A percentile compares a stretch with the other conserved stretches of the same genome.
Evolutionary conservation across 2,329 filamentous ascomycete species (phyloP).

Genomic region (Diaporthe sp.): DNA sequence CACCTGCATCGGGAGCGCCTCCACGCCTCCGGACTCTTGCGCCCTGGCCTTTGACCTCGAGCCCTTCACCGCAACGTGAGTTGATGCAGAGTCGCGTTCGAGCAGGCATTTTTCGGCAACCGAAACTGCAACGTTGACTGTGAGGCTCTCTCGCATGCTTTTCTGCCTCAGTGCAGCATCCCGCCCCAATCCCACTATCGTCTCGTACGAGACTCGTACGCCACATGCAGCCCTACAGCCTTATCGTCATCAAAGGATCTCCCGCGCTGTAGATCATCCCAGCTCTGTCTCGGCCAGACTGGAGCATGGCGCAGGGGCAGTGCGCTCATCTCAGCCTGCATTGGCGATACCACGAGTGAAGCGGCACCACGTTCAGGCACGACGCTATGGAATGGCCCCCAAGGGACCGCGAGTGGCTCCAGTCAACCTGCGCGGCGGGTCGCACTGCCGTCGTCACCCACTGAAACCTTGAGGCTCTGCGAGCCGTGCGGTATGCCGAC

Average conservation of each 20-base stretch:
- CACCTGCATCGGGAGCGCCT: not conserved
- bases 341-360: not conserved
- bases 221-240: constrained; percentile 37
- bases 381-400: constrained; percentile 11
- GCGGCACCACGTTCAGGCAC: constrained; percentile 9
- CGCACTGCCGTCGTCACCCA: constrained; percentile 28
- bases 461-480: constrained; percentile 26
- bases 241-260: constrained; percentile 31
- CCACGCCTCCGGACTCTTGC: not conserved
- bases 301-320: constrained; percentile 34
- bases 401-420: not conserved
- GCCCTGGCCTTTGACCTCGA: constrained; percentile 4
- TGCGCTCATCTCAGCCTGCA: constrained; percentile 32
- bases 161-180: not conserved
- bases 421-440: constrained; percentile 21
- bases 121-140: not conserved
- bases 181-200: not conserved
- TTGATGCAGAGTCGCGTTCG: not conserved
- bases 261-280: not conserved
- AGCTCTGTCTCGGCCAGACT: constrained; percentile 33
- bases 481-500: constrained; percentile 9
- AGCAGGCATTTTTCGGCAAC: constrained; percentile 15
- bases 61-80: constrained; percentile 15
- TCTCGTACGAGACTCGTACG: constrained; percentile 26
- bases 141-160: constrained; percentile 2